Base-by-base conservation (phyloP, 1,139 yeast genomes). In the Blastobotrys capitulatus region DNA sequence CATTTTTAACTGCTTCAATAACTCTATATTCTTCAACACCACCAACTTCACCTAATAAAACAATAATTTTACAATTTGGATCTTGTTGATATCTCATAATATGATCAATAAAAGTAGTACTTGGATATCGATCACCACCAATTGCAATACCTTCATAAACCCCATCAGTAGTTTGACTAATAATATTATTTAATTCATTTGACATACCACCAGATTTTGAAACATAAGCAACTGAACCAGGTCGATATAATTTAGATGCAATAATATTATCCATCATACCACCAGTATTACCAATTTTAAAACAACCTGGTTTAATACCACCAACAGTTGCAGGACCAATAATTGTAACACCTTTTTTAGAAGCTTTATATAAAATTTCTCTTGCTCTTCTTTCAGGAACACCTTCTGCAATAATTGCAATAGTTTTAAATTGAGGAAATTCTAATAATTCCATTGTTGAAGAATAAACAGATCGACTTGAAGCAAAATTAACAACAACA, bases 211-310 rank as follows among this genome's bases (percentile, higher is more conserved):
- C 76, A 37, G 74, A 69, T 67, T 72, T 72, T 62, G 76, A 72
- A 38, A 72, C 76, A 62, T 73, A 72, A 48, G 75, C 76, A 26
- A 72, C 77, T 13, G 74, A 70, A 22, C 76, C 76, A 25, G 76
- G 72, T 46, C 76, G 70, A 67, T 72, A 73, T 41, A 72, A 70
- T 67, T 73, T 72, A 53, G 76, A 71, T 27, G 76, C 74, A 38
- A 73, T 75, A 52, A 72, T 72, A 68, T 72, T 72, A 61, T 72
- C 76, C 76, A 72, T 72, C 77, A 72, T 73, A 54, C 76, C 76
- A 48, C 77, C 76, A 46, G 76, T 73, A 71, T 72, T 72, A 47
- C 76, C 76, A 55, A 73, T 70, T 66, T 72, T 72, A 70, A 72
- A 72, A 62, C 75, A 70, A 48, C 76, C 76, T 32, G 76, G 76